Base-by-base conservation (phyloP, 495 filamentous ascomycete genomes). In the Pseudoneurospora amorphoporcata region DNA sequence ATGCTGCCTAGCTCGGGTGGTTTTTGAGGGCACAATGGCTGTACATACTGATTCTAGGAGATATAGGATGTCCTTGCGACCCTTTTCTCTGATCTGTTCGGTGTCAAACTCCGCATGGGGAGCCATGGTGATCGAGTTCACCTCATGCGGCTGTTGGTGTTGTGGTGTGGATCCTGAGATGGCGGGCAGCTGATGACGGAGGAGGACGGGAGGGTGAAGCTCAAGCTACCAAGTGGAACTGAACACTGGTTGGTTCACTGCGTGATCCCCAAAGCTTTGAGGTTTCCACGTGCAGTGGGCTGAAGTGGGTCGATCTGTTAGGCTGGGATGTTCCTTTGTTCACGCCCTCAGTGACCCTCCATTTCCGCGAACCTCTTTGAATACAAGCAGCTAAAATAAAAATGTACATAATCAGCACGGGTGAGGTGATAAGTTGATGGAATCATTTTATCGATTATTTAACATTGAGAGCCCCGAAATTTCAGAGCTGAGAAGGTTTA, bases 21-120 rank as follows among this genome's bases (percentile, higher is more conserved):
- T 10, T 68, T 69, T 43, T 6, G n/a, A 19, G 71, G 47, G 75
- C 75, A 41, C 76, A 73, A 71, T 42, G 72, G 80, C 80, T 83
- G 85, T 86, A 93, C 93, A 90, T 91, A 97, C 94, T 81, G 91
- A 91, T 87, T 97, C 92, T 70, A 97, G 89, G 72, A 97, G 88
- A 81, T 90, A 89, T 77, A 97, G 85, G 73, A 97, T 86, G 80
- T 96, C 92, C 80, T 91, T 94, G 70, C 92, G 89, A 77, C 92
- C 91, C 81, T 92, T 92, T 69, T 95, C 92, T 80, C 87, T 89
- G 75, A 95, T 88, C 79, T 93, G 87, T 77, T 93, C 90, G 29
- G 92, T 89, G 82, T 94, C 92, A 81, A 95, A 91, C 77, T 86
- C 88, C 79, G 86, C 84, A 84, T 90, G 87, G 83, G 92, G 92